Conservation (phyloP, 257 asterid genomes). For the Marsdenia floribunda region DNA sequence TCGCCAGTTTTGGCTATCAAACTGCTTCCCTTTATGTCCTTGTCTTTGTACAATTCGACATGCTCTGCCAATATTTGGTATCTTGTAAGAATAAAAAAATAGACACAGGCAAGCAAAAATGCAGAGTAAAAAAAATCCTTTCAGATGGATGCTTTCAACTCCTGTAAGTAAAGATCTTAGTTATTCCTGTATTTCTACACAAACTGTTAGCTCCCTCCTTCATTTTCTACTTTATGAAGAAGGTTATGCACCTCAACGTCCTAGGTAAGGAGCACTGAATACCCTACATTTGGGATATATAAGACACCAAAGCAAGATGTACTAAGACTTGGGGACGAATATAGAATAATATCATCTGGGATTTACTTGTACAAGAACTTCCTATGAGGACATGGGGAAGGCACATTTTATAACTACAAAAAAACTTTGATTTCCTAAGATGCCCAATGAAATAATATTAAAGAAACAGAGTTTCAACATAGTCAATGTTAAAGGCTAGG, state of each 20-base stretch:
- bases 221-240: not conserved
- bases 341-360: no score
- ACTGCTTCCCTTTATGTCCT: conserved; percentile 39
- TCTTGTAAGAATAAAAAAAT: not conserved
- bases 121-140: no score
- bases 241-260: not conserved
- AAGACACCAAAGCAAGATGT: not conserved
- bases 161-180: not conserved
- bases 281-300: not conserved
- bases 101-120: not conserved
- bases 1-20: conserved; percentile 44
- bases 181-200: not conserved
- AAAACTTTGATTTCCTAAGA: no score
- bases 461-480: no score
- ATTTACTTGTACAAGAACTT: no score
- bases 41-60: conserved; percentile 56
- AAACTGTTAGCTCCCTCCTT: no score
- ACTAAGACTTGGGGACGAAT: not conserved
- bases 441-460: no score
- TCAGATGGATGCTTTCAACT: not conserved
- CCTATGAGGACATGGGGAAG: no score
- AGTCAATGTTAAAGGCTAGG: no score
- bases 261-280: not conserved
- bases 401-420: no score
- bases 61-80: conserved; percentile 47